These are phyloP conservation scores for Nicotiana obtusifolia DNA, from an alignment of 257 asterid genomes.

Conservation along the genomic window DNA sequence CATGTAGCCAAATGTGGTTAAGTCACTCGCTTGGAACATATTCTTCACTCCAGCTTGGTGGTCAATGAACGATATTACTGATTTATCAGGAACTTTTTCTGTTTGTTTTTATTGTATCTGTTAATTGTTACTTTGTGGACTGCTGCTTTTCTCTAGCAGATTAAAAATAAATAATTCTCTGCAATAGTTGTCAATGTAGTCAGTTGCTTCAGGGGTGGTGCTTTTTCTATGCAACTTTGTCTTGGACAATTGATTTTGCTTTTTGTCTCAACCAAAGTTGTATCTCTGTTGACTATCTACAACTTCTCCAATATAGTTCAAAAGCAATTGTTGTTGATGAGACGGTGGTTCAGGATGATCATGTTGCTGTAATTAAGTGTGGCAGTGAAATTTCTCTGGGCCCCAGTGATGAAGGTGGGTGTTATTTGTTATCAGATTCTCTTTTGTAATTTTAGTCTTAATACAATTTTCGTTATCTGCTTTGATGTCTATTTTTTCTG, in stretches of 20 bases:
- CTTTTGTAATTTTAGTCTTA: neutral
- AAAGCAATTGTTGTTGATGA: constrained; percentile 61
- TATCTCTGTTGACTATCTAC: neutral
- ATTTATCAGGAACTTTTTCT: neutral
- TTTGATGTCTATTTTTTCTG: neutral
- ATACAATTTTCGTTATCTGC: neutral
- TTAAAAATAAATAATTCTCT: neutral
- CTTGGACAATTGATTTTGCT: neutral
- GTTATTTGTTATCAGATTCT: neutral
- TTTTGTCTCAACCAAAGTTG: neutral
- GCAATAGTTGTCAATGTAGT: neutral
- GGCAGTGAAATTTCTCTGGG: constrained; percentile 85
- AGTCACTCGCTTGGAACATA: neutral
- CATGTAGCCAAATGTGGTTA: neutral
- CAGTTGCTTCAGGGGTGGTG: neutral
- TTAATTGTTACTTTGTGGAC: neutral
- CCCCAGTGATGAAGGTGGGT: constrained; percentile 46
- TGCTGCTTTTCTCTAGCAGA: neutral
- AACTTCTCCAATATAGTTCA: constrained; percentile 32
- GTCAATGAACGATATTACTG: neutral
- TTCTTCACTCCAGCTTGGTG: too few species aligned
- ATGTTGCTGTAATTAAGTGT: constrained; percentile 50
- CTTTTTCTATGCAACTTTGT: neutral
- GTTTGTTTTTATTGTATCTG: neutral
- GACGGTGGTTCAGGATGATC: constrained; percentile 48